Evolutionary conservation across 345 rosid species (phyloP).

Genomic region (Boechera stricta): DNA sequence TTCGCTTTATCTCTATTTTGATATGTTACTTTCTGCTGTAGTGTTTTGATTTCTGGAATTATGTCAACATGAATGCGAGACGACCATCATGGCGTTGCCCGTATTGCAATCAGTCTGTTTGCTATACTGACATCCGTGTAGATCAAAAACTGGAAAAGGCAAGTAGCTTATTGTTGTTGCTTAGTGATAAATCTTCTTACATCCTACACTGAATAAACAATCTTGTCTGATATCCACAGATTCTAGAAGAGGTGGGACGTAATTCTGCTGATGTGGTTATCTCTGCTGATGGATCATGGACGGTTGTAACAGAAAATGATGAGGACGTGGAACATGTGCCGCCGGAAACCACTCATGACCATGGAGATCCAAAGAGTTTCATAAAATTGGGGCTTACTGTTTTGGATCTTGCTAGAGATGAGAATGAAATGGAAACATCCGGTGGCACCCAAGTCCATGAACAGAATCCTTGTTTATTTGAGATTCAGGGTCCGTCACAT

Average conservation of each 20-base stretch:
- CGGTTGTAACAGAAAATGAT: conserved; percentile 57
- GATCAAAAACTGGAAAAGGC: conserved; percentile 86
- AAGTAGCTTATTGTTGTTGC: conserved; percentile 40
- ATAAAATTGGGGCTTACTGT: conserved; percentile 38
- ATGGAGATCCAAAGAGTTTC: conserved; percentile 30
- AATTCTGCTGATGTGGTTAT: conserved; percentile 63
- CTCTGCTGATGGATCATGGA: conserved; percentile 92
- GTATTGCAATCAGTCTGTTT: conserved; percentile 75
- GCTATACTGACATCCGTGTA: conserved; percentile 71
- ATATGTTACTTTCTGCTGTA: conserved; percentile 43
- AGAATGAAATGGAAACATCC: conserved; percentile 52
- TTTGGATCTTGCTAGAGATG: conserved; percentile 67
- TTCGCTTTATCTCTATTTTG: not conserved
- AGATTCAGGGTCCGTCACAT: conserved; percentile 42
- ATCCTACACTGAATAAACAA: not conserved
- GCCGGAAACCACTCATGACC: conserved; percentile 41
- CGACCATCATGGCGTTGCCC: conserved; percentile 99
- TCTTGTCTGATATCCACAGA: conserved; percentile 52
- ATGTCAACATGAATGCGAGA: conserved; percentile 66
- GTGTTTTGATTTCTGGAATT: conserved; percentile 92
- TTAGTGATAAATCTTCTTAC: conserved; percentile 9
- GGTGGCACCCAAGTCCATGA: conserved; percentile 54
- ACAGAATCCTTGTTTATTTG: conserved; percentile 54
- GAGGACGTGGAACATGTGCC: conserved; percentile 47
- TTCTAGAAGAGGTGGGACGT: conserved; percentile 70